Evolutionary conservation across 2,329 filamentous ascomycete species (phyloP).

Genomic region (Immersiporthe knoxdaviesiana): DNA sequence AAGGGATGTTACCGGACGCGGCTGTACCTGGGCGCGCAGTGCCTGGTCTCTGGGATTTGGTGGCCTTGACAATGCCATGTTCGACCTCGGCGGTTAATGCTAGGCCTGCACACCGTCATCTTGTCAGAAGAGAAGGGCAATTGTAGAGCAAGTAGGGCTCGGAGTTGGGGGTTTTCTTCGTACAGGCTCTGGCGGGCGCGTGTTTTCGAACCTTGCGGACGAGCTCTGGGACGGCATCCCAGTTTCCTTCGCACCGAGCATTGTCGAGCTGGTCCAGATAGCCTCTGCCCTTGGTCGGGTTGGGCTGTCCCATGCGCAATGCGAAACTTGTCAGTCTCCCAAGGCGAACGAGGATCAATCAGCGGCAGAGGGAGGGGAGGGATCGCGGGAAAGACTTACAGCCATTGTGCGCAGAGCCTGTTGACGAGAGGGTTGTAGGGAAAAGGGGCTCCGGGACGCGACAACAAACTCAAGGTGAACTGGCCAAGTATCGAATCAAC

Average conservation of each 20-base stretch:
- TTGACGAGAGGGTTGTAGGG: conserved; percentile 8
- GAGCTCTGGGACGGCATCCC: conserved; percentile 84
- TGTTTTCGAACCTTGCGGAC: conserved; percentile 95
- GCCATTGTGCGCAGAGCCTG: conserved; percentile 15
- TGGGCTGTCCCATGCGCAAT: conserved; percentile 21
- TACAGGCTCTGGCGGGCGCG: conserved; percentile 84
- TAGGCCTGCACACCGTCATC: conserved; percentile 56
- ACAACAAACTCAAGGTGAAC: conserved; percentile 2
- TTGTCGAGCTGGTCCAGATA: conserved; percentile 84
- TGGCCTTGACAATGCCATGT: conserved; percentile 62
- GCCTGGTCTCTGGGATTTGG: conserved; percentile 45
- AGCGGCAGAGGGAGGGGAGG: not conserved
- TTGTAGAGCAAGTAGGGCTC: conserved; percentile 12
- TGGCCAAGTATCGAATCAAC: conserved; percentile 1
- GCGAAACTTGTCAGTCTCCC: not conserved
- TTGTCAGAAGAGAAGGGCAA: conserved; percentile 31
- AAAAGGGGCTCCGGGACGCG: conserved; percentile 2
- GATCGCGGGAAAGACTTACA: conserved; percentile 6
- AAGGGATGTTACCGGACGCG: conserved; percentile 41
- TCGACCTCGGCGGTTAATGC: conserved; percentile 72
- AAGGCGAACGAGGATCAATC: conserved; percentile 3
- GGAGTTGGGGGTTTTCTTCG: conserved; percentile 37
- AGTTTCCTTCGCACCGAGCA: conserved; percentile 85
- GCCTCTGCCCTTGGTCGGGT: conserved; percentile 73
- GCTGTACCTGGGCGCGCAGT: conserved; percentile 43